phyloP scores from a whole-genome alignment of 2,329 filamentous ascomycete genomes.

The Lecanicillium sp. region DNA sequence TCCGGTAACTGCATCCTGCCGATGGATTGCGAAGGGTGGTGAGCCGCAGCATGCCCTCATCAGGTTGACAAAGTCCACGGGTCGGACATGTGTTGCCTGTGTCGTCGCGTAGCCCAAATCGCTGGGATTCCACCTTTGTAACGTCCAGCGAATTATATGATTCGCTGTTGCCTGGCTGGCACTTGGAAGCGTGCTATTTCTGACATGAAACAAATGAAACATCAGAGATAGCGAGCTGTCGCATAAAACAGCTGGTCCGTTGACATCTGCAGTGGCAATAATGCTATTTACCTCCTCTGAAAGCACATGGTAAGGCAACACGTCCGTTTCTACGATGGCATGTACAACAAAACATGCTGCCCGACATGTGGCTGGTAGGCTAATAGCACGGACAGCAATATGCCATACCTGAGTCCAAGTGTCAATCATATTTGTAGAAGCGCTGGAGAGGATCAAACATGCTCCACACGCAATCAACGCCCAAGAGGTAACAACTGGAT shows the following conservation, averaged over 20 bases:
- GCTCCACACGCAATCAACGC: constrained; percentile 70
- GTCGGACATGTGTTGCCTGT: constrained; percentile 42
- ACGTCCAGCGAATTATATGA: constrained; percentile 72
- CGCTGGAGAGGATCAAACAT: constrained; percentile 21
- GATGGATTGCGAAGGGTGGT: constrained; percentile 21
- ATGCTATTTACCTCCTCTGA: constrained; percentile 65
- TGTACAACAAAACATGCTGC: constrained; percentile 68
- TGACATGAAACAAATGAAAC: constrained; percentile 56
- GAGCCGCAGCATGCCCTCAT: constrained; percentile 61
- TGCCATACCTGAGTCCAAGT: constrained; percentile 73
- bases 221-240: constrained; percentile 73
- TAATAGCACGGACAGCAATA: constrained; percentile 60
- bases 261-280: constrained; percentile 68
- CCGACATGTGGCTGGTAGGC: constrained; percentile 62
- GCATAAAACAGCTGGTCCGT: constrained; percentile 68
- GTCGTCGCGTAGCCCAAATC: constrained; percentile 20
- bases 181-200: constrained; percentile 59
- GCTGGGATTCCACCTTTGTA: constrained; percentile 78
- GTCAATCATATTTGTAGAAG: constrained; percentile 25
- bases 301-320: constrained; percentile 61
- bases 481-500: constrained; percentile 62
- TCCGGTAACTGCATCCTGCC: constrained; percentile 31
- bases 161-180: constrained; percentile 59
- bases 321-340: constrained; percentile 52
- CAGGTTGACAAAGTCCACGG: constrained; percentile 58